Evolutionary conservation across 1,284 basidiomycete genomes (phyloP), one percentile per base, ranked within the genome.

Genomic region (Hypsizygus ulmarius): DNA sequence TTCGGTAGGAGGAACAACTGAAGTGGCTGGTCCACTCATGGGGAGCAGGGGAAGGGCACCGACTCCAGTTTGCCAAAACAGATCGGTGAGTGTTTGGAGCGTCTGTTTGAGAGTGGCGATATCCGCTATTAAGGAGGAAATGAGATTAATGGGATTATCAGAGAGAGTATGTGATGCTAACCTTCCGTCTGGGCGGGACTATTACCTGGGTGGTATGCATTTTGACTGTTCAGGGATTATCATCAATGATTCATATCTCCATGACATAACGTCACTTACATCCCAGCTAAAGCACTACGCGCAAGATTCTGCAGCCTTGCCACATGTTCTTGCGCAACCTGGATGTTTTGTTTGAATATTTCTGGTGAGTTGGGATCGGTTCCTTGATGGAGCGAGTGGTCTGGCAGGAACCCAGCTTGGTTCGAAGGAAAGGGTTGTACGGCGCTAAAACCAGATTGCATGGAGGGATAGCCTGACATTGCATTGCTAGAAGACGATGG

Each of bases 281-380:
- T 79, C 29, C 73, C 72, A 14, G 62, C 59, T n/a, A 80, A 58
- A 3, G 75, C 71, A 38, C 64, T 69, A 34, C 71, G 64, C 0
- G 78, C 74, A 2, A 76, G 59, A 6, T 57, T 60, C 50, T 77
- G 77, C 2, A 81, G 60, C 14, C 71, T 61, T 3, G 64, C 52
- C 3, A 80, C 65, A n/a, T 75, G 70, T 28, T 70, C 66, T 32
- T 74, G 72, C 0, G 72, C 67, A 15, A 74, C 43, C 41, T 71
- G 69, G 5, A 82, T 66, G 59, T 79, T 81, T 38, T 76, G 73
- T 51, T 75, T 78, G 68, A 84, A 81, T 10, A 70, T 54, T 32
- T 75, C 74, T 1, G 77, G 74, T 16, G 79, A 78, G 55, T 78
- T 81, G 6, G 69, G 72, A 50, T 82, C 81, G 14, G 61, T 47